Percentiles rank a stretch among this genome's conserved stretches.
These are phyloP conservation scores for Laguncularia racemosa DNA, from an alignment of 345 rosid species.

Conservation along the genomic window DNA sequence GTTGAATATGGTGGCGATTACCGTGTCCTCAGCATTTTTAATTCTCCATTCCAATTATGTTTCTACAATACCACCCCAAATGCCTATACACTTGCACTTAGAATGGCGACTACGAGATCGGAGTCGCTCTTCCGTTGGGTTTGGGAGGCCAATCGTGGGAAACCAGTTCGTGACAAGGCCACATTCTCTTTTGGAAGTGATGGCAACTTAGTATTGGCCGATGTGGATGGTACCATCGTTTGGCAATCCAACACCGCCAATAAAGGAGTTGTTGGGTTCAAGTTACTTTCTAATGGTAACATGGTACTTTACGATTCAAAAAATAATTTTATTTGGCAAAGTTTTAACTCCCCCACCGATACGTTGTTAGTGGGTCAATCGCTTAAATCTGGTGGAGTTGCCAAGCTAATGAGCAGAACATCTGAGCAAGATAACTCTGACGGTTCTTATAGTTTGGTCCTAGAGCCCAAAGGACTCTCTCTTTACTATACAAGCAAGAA, in stretches of 20 bases:
- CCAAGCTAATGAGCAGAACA: constrained; percentile 44
- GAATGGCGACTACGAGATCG: constrained; percentile 33
- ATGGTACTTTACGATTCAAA: constrained; percentile 42
- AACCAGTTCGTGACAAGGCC: constrained; percentile 56
- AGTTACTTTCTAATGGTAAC: constrained; percentile 47
- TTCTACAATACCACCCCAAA: constrained; percentile 59
- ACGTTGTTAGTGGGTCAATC: constrained; percentile 56
- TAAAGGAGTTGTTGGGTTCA: constrained; percentile 47
- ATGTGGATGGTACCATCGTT: constrained; percentile 44
- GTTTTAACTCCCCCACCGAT: constrained; percentile 55
- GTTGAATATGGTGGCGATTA: constrained; percentile 34
- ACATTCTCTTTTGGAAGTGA: constrained; percentile 34
- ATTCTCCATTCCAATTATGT: constrained; percentile 42
- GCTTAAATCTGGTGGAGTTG: constrained; percentile 16
- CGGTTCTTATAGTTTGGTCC: constrained; percentile 51
- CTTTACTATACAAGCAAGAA: constrained; percentile 26
- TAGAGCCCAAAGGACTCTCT: constrained; percentile 32
- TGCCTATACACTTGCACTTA: constrained; percentile 45
- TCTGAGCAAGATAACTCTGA: constrained; percentile 21
- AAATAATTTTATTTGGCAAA: constrained; percentile 46
- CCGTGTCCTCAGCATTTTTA: constrained; percentile 13
- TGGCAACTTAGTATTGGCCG: constrained; percentile 50
- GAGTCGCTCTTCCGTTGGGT: constrained; percentile 41
- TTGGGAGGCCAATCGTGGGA: constrained; percentile 67
- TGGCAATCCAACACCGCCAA: constrained; percentile 65